These are phyloP conservation scores for Cladosporium sp. DNA, from an alignment of 2,329 filamentous ascomycete species.

Conservation along the genomic window DNA sequence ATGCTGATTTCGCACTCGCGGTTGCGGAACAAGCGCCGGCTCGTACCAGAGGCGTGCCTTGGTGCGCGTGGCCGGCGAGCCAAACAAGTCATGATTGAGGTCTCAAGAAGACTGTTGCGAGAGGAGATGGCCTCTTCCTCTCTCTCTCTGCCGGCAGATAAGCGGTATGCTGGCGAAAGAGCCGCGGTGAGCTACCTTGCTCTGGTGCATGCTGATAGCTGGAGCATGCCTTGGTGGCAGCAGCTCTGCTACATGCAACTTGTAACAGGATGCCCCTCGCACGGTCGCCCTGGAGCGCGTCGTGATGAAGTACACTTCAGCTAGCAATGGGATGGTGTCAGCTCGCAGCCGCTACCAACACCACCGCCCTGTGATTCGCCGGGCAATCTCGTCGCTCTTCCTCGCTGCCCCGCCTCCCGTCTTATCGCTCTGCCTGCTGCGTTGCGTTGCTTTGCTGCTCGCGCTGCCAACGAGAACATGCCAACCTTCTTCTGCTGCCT, in stretches of 20 bases:
- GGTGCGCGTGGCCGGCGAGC: background rate
- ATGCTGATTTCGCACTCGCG: slow-evolving; percentile 8
- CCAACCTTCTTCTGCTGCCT: slow-evolving; percentile 4
- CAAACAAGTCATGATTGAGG: background rate
- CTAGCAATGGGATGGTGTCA: slow-evolving; percentile 9
- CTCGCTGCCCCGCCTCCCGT: slow-evolving; percentile 9
- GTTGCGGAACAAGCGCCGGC: slow-evolving; percentile 14
- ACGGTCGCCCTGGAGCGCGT: background rate
- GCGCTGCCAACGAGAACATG: background rate
- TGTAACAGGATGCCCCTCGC: background rate
- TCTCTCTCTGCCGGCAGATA: background rate
- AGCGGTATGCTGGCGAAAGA: background rate
- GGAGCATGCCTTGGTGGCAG: background rate
- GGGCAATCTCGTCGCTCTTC: background rate
- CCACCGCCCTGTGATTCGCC: background rate
- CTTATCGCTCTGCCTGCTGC: slow-evolving; percentile 8
- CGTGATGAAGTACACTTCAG: slow-evolving; percentile 6
- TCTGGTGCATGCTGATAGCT: background rate
- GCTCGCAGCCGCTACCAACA: slow-evolving; percentile 7
- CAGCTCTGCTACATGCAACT: background rate
- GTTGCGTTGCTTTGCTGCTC: background rate
- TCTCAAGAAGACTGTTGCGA: background rate
- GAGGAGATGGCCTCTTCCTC: background rate
- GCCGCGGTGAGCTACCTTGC: background rate
- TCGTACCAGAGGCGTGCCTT: background rate